Evolutionary conservation across 2,329 filamentous ascomycete genomes (phyloP), one percentile per base, ranked within the genome.

Genomic region (Paecilomyces sp.): DNA sequence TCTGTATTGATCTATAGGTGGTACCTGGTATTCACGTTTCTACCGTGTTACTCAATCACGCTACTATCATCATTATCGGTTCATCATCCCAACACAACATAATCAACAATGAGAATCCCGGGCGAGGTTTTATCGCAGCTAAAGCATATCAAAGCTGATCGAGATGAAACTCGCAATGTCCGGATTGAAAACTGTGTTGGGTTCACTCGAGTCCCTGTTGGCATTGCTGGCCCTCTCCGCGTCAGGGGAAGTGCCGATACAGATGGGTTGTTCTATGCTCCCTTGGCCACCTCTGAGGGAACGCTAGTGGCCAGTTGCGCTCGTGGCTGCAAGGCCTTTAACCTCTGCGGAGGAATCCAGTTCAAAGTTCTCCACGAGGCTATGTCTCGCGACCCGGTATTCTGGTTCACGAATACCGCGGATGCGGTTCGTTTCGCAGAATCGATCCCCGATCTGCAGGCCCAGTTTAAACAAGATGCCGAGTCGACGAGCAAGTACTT

Each of bases 251-350:
- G n/a, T 8, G 47, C 3, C 5, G 22, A 51, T 11, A 51, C 47
- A 4, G 22, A 51, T 24, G 47, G 22, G 15, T 5, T 51, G 13
- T 51, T 68, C 31, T 66, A 63, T 55, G 70, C 66, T 0, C 70
- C 71, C 9, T 61, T 73, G 15, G 70, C 70, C 9, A 73, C 69
- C 2, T 61, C 62, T 12, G 68, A 73, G 53, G 63, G 69, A 2
- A 67, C 67, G 1, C 57, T 71, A 13, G 62, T 71, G 8, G 69
- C 67, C 3, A 68, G 66, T 51, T 73, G 70, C 57, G 68, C 68
- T 1, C 62, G 69, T 18, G 71, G 71, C 18, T 68, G 69, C 57
- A 71, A 71, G 56, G 58, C 63, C 2, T 63, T 71, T 18, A 67
- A 65, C 28, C 55, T 58, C 11, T 60, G 58, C 51, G 63, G 66